Conservation (phyloP, 805 yeast species). For the Brettanomyces bruxellensis region DNA sequence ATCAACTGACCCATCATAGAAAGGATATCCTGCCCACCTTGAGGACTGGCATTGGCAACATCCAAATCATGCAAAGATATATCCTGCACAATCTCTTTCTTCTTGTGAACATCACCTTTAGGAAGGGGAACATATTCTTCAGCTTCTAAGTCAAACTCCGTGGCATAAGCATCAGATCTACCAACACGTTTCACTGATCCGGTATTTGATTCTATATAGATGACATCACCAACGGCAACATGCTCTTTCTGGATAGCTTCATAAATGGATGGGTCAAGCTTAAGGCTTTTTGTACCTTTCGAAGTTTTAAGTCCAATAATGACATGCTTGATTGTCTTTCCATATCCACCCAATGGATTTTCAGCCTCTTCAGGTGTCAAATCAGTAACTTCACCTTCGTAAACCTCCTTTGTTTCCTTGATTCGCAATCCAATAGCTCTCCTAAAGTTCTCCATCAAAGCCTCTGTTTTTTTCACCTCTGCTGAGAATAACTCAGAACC, state of each 20-base stretch:
- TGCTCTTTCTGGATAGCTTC: conserved; percentile 93
- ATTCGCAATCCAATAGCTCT: conserved; percentile 92
- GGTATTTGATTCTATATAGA: conserved; percentile 88
- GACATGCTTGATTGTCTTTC: conserved; percentile 55
- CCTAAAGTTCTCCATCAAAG: conserved; percentile 92
- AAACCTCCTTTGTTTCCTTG: conserved; percentile 93
- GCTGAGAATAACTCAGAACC: conserved; percentile 91
- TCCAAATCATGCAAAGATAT: conserved; percentile 98
- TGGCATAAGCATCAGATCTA: conserved; percentile 88
- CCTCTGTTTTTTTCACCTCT: conserved; percentile 92
- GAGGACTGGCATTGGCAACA: conserved; percentile 94
- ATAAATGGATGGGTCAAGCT: conserved; percentile 97
- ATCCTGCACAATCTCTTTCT: conserved; percentile 93
- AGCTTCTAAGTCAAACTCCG: conserved; percentile 98
- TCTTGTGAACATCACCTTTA: conserved; percentile 94
- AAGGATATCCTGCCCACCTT: conserved; percentile 92
- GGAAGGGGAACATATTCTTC: conserved; percentile 97
- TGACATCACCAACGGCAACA: conserved; percentile 94
- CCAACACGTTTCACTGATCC: conserved; percentile 94
- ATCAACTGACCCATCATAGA: conserved; percentile 97
- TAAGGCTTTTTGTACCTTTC: conserved; percentile 90
- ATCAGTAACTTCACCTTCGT: conserved; percentile 98
- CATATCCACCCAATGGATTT: conserved; percentile 93
- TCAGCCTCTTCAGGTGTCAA: conserved; percentile 77
- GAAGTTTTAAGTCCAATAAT: conserved; percentile 95